Conservation (phyloP, 805 yeast genomes). For the Yamadazyma paraphyllophila region DNA sequence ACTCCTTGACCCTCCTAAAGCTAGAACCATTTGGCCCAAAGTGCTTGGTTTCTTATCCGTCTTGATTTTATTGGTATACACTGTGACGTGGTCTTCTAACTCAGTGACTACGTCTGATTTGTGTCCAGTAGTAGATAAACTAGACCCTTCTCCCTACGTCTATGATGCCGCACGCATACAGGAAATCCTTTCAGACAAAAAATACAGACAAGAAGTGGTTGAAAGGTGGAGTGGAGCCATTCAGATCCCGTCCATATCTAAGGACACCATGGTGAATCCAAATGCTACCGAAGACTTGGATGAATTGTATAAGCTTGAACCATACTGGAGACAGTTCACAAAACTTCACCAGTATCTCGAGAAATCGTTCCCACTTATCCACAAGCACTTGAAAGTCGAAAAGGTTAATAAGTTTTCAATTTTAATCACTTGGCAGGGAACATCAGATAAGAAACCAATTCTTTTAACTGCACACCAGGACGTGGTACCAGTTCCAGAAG, state of each 20-base stretch:
- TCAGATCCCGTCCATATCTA: conserved; percentile 30
- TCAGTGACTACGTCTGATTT: conserved; percentile 20
- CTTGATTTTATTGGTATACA: not conserved
- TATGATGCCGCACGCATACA: conserved; percentile 20
- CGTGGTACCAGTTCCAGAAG: conserved; percentile 41
- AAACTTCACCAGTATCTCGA: conserved; percentile 30
- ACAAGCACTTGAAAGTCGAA: conserved; percentile 30
- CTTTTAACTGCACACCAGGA: conserved; percentile 41
- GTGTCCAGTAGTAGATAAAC: conserved; percentile 34
- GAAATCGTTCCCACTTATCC: conserved; percentile 32
- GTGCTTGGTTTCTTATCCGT: not conserved
- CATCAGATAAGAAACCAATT: conserved; percentile 31
- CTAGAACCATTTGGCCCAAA: conserved; percentile 2
- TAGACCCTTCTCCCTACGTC: conserved; percentile 25
- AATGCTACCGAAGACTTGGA: conserved; percentile 20
- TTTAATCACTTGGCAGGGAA: conserved; percentile 39
- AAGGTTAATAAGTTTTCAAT: conserved; percentile 37
- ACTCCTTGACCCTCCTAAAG: not conserved
- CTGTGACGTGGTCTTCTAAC: not conserved
- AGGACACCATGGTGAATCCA: conserved; percentile 32
- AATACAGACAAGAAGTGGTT: conserved; percentile 22
- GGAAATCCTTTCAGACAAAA: conserved; percentile 25
- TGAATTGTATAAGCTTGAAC: conserved; percentile 27
- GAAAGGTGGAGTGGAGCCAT: conserved; percentile 27
- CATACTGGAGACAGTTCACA: conserved; percentile 23